Percentiles rank a stretch among this genome's conserved stretches.
phyloP scores from a whole-genome alignment of 768 basidiomycete species.

The Fistulinella prunicolor region DNA sequence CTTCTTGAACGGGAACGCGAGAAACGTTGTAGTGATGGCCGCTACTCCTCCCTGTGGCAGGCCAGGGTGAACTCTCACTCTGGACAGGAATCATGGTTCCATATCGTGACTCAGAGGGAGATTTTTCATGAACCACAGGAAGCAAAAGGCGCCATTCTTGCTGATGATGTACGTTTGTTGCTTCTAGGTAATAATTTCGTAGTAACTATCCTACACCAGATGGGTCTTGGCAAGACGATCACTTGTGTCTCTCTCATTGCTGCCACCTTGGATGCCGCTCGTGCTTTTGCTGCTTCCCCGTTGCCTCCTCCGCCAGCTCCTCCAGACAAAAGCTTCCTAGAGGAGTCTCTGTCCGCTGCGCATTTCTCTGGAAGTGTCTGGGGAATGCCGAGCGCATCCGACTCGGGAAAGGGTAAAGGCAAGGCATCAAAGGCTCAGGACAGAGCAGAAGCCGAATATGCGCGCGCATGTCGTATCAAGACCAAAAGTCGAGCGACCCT shows the following conservation, averaged over 20 bases:
- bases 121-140: constrained; percentile 62
- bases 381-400: constrained; percentile 67
- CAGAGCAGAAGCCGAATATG: constrained; percentile 67
- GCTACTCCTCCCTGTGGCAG: constrained; percentile 73
- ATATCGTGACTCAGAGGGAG: constrained; percentile 82
- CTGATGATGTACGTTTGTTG: constrained; percentile 81
- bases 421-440: constrained; percentile 66
- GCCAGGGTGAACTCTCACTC: constrained; percentile 47
- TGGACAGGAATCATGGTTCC: constrained; percentile 60
- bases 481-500: constrained; percentile 84
- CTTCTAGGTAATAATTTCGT: constrained; percentile 9
- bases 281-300: constrained; percentile 57
- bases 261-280: constrained; percentile 72
- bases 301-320: constrained; percentile 45
- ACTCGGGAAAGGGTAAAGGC: constrained; percentile 53
- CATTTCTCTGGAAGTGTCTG: constrained; percentile 82
- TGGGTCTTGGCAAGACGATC: constrained; percentile 98
- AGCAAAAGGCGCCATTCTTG: constrained; percentile 86
- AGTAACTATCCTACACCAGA: constrained; percentile 45
- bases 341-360: constrained; percentile 38
- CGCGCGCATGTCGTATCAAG: constrained; percentile 74
- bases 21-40: constrained; percentile 52
- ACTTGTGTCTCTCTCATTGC: constrained; percentile 93
- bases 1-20: constrained; percentile 85
- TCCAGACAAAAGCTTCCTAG: constrained; percentile 33